phyloP scores from a whole-genome alignment of 345 rosid species.

The Hibiscus syriacus region DNA sequence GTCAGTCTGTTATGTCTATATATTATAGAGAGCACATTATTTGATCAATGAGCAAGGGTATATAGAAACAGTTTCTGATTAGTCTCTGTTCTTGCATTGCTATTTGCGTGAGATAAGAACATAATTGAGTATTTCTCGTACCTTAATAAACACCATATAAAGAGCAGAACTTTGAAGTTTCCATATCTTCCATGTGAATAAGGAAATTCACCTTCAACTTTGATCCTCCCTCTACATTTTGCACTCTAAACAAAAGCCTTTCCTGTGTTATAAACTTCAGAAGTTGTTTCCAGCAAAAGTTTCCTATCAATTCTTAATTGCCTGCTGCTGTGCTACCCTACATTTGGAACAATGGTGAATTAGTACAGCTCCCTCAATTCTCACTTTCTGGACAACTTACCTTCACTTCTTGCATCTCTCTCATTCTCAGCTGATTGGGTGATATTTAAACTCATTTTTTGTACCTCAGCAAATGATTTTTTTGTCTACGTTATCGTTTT shows the following conservation, averaged over 20 bases:
- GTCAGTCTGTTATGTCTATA: not conserved
- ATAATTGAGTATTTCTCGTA: not conserved
- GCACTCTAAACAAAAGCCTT: not conserved
- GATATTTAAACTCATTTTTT: not conserved
- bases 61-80: not conserved
- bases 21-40: not conserved
- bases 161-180: slow-evolving; percentile 1
- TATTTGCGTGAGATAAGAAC: not conserved
- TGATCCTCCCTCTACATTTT: not conserved
- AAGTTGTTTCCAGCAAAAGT: not conserved
- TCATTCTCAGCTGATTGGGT: not conserved
- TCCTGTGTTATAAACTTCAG: not conserved
- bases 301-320: not conserved
- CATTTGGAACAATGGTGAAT: not conserved
- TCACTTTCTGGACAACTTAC: not conserved
- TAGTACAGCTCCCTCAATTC: not conserved
- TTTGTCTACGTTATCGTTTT: not conserved
- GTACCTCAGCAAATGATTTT: not conserved
- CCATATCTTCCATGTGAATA: not conserved
- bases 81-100: not conserved
- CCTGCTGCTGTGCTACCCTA: not conserved
- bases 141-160: not conserved
- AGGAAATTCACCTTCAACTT: not conserved
- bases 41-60: not conserved
- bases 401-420: not conserved